phyloP scores from a whole-genome alignment of 2,329 filamentous ascomycete species.

The Colletotrichum aenigma region DNA sequence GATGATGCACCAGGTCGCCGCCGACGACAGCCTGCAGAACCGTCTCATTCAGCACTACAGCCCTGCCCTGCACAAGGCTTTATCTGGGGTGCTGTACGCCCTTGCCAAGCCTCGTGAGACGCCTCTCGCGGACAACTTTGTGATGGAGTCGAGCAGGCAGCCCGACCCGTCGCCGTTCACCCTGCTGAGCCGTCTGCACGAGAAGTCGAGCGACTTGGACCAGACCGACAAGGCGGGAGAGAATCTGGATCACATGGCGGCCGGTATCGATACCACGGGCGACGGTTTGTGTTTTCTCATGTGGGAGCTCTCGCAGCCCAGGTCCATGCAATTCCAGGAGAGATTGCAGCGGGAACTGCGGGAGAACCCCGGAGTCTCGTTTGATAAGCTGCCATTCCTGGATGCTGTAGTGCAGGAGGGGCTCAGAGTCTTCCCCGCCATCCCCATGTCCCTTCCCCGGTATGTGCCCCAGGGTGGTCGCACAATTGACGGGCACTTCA shows the following conservation, averaged over 20 bases:
- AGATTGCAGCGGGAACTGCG: constrained; percentile 57
- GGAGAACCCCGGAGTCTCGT: constrained; percentile 37
- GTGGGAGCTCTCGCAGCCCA: constrained; percentile 70
- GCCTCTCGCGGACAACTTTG: constrained; percentile 63
- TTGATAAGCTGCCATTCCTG: constrained; percentile 61
- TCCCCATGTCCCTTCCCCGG: constrained; percentile 70
- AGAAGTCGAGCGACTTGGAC: constrained; percentile 52
- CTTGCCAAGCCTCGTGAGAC: constrained; percentile 60
- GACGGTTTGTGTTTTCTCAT: constrained; percentile 74
- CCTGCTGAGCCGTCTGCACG: constrained; percentile 61
- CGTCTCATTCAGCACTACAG: constrained; percentile 63
- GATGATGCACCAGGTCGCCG: constrained; percentile 72
- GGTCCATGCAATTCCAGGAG: constrained; percentile 54
- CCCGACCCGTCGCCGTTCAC: constrained; percentile 57
- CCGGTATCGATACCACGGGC: constrained; percentile 74
- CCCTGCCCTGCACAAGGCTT: constrained; percentile 53
- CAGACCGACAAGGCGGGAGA: constrained; percentile 66
- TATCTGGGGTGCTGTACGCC: constrained; percentile 48
- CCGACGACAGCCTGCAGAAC: constrained; percentile 70
- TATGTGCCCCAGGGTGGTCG: constrained; percentile 60
- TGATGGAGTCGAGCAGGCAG: constrained; percentile 54
- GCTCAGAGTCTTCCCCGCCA: constrained; percentile 66
- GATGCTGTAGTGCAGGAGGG: constrained; percentile 69
- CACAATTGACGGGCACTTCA: constrained; percentile 56
- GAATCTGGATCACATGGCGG: constrained; percentile 74